Evolutionary conservation across 495 filamentous ascomycete species (phyloP), one percentile per base, ranked within the genome.

Genomic region (Penicillium arizonense): DNA sequence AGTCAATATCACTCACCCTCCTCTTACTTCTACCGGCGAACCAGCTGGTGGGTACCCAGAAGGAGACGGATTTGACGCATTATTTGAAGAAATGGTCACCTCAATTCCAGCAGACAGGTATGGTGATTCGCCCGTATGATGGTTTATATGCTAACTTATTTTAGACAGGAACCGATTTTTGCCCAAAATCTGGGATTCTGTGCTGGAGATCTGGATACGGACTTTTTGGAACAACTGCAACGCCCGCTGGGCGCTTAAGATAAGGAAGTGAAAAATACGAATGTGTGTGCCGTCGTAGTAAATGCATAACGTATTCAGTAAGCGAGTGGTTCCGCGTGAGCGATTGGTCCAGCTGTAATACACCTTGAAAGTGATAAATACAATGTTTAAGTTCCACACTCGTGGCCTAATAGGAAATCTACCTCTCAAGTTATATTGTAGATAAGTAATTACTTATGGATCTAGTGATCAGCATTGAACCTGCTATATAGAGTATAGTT

Each of bases 181-280:
- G 62, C 65, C 9, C 59, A 68, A 16, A 65, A 65, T 44, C 39
- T 68, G 4, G 65, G 65, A 3, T 63, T 67, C 28, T 63, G 59
- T 43, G 56, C 58, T 14, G 63, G 55, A 12, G 57, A 68, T 24
- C 20, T 65, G 42, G 59, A 63, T 30, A 57, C 51, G 6, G 62
- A 65, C 30, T 68, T 61, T 23, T 45, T 68, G 14, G 59, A 58
- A 5, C 55, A 66, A 18, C 43, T 63, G 2, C 59, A 63, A 47
- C 51, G 51, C 5, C 50, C 48, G 12, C 3, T 30, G 14, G 30
- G n/a, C 12, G 11, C 2, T 24, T 42, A 18, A 41, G 20, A 5
- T 41, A 12, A 4, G 14, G 20, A 14, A 39, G 6, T 20, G 37
- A 39, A 6, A 12, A 39, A 7, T 7, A 26, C 24, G 24, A 26